Conservation (phyloP, 2,329 filamentous ascomycete genomes). For the Penicillium psychrosexuale region DNA sequence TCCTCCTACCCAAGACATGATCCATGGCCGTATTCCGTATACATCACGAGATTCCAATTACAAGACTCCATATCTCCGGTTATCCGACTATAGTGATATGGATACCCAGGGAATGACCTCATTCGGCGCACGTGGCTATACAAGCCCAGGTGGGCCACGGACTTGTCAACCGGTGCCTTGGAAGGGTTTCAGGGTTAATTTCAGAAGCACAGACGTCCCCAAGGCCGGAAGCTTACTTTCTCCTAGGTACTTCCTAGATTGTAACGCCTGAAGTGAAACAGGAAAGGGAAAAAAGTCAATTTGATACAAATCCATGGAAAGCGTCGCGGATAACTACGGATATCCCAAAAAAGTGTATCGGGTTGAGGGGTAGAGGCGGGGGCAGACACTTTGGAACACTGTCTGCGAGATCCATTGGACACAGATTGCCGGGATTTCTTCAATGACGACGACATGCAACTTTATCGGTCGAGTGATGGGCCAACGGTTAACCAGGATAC, state of each 20-base stretch:
- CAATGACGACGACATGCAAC: slow-evolving; percentile 2
- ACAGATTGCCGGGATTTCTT: neutral
- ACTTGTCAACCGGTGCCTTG: neutral
- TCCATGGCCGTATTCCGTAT: neutral
- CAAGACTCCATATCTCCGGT: no score
- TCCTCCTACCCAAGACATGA: neutral
- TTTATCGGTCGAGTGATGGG: neutral
- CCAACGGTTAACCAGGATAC: slow-evolving; percentile 1
- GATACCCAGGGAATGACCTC: slow-evolving; percentile 3
- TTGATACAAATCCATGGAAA: neutral
- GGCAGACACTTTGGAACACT: neutral
- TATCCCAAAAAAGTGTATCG: neutral
- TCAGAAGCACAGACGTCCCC: neutral
- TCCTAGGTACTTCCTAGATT: neutral
- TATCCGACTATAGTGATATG: neutral
- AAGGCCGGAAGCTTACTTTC: neutral
- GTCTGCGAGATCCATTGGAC: slow-evolving; percentile 2
- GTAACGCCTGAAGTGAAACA: neutral
- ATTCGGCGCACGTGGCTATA: slow-evolving; percentile 3
- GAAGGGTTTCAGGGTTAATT: neutral
- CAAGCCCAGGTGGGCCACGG: neutral
- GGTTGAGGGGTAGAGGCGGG: slow-evolving; percentile 2
- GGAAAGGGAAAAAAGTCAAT: neutral
- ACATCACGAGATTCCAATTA: neutral
- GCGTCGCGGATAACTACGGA: neutral